phyloP scores from a whole-genome alignment of 345 rosid genomes.

The Cardamine occulta region DNA sequence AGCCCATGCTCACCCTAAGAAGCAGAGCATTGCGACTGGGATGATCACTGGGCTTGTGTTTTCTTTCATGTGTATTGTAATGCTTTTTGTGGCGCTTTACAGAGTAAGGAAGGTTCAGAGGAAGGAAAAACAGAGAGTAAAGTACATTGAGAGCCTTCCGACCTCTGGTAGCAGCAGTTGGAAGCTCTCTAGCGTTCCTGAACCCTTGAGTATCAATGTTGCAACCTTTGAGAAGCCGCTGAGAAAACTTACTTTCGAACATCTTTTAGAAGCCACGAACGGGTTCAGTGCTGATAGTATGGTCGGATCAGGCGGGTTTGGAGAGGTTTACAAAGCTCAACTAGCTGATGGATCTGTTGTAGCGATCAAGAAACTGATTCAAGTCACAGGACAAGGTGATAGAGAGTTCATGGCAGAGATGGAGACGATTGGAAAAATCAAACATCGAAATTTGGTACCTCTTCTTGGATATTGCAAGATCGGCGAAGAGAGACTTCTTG shows the following conservation, averaged over 20 bases:
- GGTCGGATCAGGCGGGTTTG: conserved; percentile 95
- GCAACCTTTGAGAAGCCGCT: conserved; percentile 88
- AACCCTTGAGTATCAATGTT: conserved; percentile 84
- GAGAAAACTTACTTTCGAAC: conserved; percentile 78
- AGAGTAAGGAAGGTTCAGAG: conserved; percentile 58
- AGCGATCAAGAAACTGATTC: conserved; percentile 93
- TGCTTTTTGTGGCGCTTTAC: conserved; percentile 51
- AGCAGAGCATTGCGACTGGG: conserved; percentile 56
- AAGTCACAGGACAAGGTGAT: conserved; percentile 93
- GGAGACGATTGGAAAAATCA: conserved; percentile 96
- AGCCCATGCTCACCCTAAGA: conserved; percentile 54
- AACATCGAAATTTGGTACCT: conserved; percentile 88
- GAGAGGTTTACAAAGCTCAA: conserved; percentile 90
- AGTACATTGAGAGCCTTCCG: conserved; percentile 66
- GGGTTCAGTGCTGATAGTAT: conserved; percentile 82
- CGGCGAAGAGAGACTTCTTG: conserved; percentile 89
- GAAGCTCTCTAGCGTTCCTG: conserved; percentile 69
- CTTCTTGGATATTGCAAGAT: conserved; percentile 89
- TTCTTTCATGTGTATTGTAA: conserved; percentile 71
- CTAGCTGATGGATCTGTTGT: conserved; percentile 79
- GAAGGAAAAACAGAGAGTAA: conserved; percentile 64
- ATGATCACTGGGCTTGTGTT: conserved; percentile 80
- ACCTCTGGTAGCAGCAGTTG: conserved; percentile 69
- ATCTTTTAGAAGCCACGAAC: conserved; percentile 89
- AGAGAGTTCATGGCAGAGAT: conserved; percentile 94